Conservation (phyloP, 2,329 filamentous ascomycete genomes). For the Microcyclospora tardicrescens region DNA sequence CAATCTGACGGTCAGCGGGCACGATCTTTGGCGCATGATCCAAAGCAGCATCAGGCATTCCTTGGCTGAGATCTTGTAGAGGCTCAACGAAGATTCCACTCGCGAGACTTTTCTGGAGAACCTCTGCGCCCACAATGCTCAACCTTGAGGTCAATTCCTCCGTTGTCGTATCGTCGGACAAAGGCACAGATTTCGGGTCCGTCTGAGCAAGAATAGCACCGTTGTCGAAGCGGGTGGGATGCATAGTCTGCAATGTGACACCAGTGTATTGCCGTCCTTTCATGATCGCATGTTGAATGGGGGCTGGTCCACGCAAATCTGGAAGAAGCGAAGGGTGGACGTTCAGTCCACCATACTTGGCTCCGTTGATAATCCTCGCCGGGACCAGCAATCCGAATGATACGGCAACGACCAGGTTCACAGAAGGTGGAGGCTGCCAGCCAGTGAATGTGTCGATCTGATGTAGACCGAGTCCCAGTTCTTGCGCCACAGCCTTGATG, state of each 20-base stretch:
- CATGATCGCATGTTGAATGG: conserved; percentile 74
- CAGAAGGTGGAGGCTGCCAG: conserved; percentile 54
- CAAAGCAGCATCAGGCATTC: neutral
- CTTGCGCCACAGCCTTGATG: conserved; percentile 51
- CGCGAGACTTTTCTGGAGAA: conserved; percentile 56
- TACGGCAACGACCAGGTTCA: conserved; percentile 75
- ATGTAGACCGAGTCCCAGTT: conserved; percentile 55
- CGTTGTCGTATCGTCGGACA: conserved; percentile 38
- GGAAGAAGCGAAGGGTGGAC: conserved; percentile 76
- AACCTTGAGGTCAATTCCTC: conserved; percentile 41
- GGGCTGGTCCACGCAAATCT: conserved; percentile 72
- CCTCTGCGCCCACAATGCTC: conserved; percentile 50
- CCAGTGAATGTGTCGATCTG: conserved; percentile 68
- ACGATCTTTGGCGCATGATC: conserved; percentile 60
- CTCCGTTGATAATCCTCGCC: conserved; percentile 52
- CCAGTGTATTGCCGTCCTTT: conserved; percentile 49
- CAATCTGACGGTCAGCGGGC: conserved; percentile 48
- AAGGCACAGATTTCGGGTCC: conserved; percentile 39
- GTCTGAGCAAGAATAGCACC: conserved; percentile 61
- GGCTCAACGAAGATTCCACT: conserved; percentile 51
- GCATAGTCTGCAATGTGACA: conserved; percentile 75
- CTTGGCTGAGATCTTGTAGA: conserved; percentile 19
- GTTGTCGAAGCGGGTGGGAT: conserved; percentile 63
- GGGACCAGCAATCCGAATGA: conserved; percentile 91
- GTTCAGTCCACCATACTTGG: conserved; percentile 79